A percentile compares a stretch with the other conserved stretches of the same genome.
Conservation (phyloP, 2,329 filamentous ascomycete genomes). For the Ceratocystis lukuohia region DNA sequence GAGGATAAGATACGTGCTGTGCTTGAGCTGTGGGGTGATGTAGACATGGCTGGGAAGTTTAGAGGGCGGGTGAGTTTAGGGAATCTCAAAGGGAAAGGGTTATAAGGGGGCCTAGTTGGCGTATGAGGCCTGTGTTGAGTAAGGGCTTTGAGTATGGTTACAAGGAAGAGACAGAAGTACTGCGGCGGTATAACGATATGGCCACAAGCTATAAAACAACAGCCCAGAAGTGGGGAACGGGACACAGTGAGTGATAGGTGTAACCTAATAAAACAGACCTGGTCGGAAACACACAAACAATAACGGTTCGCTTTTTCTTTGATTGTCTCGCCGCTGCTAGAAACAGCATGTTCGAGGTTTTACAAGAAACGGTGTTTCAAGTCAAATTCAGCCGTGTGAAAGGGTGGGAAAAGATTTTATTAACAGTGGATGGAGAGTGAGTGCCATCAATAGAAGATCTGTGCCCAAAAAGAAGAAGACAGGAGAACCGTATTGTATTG, state of each 20-base stretch:
- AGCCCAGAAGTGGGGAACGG: neutral
- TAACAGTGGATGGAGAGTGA: neutral
- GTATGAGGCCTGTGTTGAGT: neutral
- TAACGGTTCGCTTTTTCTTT: neutral
- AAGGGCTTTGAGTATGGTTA: no score
- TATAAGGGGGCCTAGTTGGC: neutral
- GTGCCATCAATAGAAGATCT: neutral
- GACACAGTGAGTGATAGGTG: neutral
- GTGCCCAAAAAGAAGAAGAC: no score
- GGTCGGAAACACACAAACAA: neutral
- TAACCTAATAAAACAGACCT: constrained; percentile 5
- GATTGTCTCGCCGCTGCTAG: neutral
- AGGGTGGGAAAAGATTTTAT: neutral
- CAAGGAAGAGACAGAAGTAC: neutral
- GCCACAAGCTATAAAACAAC: no score
- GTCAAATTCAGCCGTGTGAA: neutral
- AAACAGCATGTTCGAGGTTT: neutral
- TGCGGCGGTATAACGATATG: neutral
- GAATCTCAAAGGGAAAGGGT: constrained; percentile 1
- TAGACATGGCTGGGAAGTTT: neutral
- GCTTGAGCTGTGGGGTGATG: neutral
- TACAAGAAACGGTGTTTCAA: neutral
- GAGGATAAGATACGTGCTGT: neutral
- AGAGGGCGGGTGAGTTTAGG: neutral
- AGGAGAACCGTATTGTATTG: no score